These are phyloP conservation scores for Plasmodium ovale DNA, from an alignment of 169 alveolate genomes.

Conservation along the genomic window DNA sequence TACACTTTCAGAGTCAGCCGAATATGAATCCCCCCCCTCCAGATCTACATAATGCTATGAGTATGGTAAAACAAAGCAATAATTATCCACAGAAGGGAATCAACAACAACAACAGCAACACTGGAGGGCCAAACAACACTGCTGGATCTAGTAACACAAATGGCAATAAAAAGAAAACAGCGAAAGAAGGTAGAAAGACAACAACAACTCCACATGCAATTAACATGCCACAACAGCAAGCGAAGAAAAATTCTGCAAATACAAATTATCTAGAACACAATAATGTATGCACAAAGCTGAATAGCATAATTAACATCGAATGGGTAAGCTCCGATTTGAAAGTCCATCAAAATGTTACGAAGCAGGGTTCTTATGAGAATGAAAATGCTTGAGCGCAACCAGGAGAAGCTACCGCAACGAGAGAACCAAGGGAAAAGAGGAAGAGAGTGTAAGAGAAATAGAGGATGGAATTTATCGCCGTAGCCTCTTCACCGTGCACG, in stretches of 20 bases:
- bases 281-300: slow-evolving; percentile 47
- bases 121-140: too few relatives aligned
- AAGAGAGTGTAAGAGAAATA: too few relatives aligned
- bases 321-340: slow-evolving; percentile 28
- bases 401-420: too few relatives aligned
- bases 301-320: slow-evolving; percentile 54
- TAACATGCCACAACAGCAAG: not conserved
- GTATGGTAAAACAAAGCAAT: slow-evolving; percentile 14
- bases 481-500: too few relatives aligned
- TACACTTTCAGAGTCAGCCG: slow-evolving; percentile 30
- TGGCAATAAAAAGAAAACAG: not conserved
- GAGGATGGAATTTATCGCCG: too few relatives aligned
- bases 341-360: slow-evolving; percentile 13
- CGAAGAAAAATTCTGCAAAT: slow-evolving; percentile 15
- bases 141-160: not conserved
- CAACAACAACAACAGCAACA: not conserved
- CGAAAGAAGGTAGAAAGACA: not conserved
- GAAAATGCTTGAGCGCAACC: slow-evolving; percentile 4
- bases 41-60: slow-evolving; percentile 13
- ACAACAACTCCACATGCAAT: not conserved
- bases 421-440: too few relatives aligned
- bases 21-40: not conserved
- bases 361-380: slow-evolving; percentile 4
- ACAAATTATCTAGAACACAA: slow-evolving; percentile 25
- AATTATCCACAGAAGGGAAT: slow-evolving; percentile 17